Evolutionary conservation across 371 early-diverging fungal species (phyloP).

Genomic region (Mycotypha africana): DNA sequence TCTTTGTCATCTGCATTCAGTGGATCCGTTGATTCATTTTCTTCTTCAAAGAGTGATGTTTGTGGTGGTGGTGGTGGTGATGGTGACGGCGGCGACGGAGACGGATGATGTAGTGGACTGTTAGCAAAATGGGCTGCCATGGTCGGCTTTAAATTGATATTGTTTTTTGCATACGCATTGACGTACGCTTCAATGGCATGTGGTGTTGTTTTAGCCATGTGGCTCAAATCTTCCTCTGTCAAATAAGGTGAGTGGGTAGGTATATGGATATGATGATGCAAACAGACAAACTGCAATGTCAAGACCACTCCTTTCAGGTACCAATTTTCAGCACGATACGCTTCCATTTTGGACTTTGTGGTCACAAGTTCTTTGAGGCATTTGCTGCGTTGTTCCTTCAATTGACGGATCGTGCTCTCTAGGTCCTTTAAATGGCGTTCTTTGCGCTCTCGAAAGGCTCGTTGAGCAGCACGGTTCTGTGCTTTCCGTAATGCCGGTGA

Average conservation of each 20-base stretch:
- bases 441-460: conserved; percentile 76
- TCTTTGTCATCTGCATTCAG: neutral
- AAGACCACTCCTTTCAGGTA: conserved; percentile 49
- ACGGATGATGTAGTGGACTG: no score
- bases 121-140: conserved; percentile 32
- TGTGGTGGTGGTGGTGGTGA: no score
- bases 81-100: no score
- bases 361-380: conserved; percentile 34
- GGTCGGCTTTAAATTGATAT: conserved; percentile 26
- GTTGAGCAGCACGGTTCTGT: conserved; percentile 75
- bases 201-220: conserved; percentile 29
- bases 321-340: conserved; percentile 52
- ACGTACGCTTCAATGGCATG: conserved; percentile 38
- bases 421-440: conserved; percentile 62
- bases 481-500: conserved; percentile 68
- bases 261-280: conserved; percentile 33
- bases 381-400: conserved; percentile 48
- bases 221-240: conserved; percentile 19
- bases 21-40: conserved; percentile 3
- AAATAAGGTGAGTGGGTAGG: conserved; percentile 39
- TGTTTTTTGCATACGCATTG: conserved; percentile 34
- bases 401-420: conserved; percentile 57
- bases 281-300: conserved; percentile 43
- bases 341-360: conserved; percentile 41
- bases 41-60: no score